Evolutionary conservation across 2,329 filamentous ascomycete genomes (phyloP), one percentile per base, ranked within the genome.

Genomic region (Diatrype stigma): DNA sequence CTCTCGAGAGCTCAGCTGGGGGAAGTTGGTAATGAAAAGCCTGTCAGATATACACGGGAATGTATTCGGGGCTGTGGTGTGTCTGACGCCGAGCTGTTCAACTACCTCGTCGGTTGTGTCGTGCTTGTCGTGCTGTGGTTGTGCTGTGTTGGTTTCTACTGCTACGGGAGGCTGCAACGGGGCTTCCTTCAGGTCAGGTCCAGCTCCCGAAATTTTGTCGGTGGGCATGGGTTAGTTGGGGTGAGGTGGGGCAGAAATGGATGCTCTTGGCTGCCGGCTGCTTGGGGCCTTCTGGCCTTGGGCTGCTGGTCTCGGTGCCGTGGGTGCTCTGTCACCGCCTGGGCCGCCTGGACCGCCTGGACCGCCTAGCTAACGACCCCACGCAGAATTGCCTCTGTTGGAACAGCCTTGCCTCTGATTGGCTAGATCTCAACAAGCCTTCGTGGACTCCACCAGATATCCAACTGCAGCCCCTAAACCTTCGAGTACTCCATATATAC

Each of bases 1-100:
- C 63, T 67, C 65, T 55, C 50, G 28, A 51, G 65, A 67, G 64
- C 65, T 62, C 44, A 32, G 47, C 23, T 50, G 49, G 45, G 7
- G 19, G 26, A 26, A 28, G 11, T 16, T 10, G 12, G 14, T 14
- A 44, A 26, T 16, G 2, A 23, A 4, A 26, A 23, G 21, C 16
- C 12, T 23, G 14, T 17, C 34, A 16, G 34, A 17, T 16, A 16
- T 37, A 37, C 6, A 37, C 2, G 40, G 40, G 14, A 11, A 3
- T 17, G 16, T 16, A 26, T 11, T 26, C 40, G 40, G 40, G 12
- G 40, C n/a, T 23, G 40, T 28, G 23, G 40, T 23, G 40, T 30
- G 26, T 30, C 10, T 5, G 26, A 30, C 26, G 26, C 6, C 6
- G 10, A 30, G 26, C 6, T 30, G 10, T 30, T 30, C 26, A 30